phyloP scores from a whole-genome alignment of 192 early-diverging fungal species.

The Podila horticola region DNA sequence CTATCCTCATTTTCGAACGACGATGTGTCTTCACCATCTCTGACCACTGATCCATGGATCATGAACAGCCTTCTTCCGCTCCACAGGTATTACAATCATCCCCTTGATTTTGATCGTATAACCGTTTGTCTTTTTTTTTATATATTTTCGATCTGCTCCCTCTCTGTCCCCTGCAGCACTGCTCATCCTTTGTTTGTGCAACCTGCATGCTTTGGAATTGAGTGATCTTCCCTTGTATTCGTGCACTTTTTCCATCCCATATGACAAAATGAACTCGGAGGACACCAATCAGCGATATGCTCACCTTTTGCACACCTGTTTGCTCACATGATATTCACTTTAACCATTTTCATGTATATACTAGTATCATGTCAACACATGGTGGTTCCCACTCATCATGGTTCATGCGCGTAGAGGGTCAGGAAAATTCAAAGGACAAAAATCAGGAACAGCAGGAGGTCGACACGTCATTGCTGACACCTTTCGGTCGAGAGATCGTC shows the following conservation, averaged over 20 bases:
- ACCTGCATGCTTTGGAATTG: background rate
- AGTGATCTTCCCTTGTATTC: background rate
- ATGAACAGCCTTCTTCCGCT: slow-evolving; percentile 44
- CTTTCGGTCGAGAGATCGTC: slow-evolving; percentile 37
- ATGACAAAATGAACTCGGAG: no score
- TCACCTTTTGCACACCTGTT: background rate
- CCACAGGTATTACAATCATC: slow-evolving; percentile 31
- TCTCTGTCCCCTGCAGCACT: background rate
- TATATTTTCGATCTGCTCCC: background rate
- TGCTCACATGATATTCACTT: background rate
- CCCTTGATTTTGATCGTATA: background rate
- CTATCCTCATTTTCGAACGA: background rate
- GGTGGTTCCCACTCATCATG: slow-evolving; percentile 36
- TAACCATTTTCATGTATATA: background rate
- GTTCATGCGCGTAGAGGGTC: slow-evolving; percentile 45
- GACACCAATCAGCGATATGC: background rate
- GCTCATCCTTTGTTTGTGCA: background rate
- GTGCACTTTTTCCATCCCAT: no score
- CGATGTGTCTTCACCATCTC: slow-evolving; percentile 1
- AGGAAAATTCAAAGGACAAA: slow-evolving; percentile 8
- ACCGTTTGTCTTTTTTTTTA: background rate
- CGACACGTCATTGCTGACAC: slow-evolving; percentile 26
- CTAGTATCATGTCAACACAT: slow-evolving; percentile 29
- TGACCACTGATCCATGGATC: slow-evolving; percentile 33
- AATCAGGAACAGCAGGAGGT: slow-evolving; percentile 13